Evolutionary conservation across 345 rosid genomes (phyloP).

Genomic region (Anastatica hierochuntica): DNA sequence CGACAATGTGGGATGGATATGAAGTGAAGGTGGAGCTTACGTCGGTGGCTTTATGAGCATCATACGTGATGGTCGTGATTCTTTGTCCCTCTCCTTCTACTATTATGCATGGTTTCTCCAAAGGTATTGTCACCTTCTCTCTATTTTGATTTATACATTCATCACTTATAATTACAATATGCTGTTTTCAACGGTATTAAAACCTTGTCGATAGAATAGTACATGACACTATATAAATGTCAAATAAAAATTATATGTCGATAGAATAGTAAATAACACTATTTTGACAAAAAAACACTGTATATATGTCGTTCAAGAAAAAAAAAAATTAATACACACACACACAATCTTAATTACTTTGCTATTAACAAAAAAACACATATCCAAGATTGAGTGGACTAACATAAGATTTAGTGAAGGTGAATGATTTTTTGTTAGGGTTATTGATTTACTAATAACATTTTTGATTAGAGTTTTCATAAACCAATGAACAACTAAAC

Average conservation of each 20-base stretch:
- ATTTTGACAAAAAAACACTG: too few species aligned
- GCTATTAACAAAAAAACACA: not conserved
- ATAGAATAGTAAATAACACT: too few species aligned
- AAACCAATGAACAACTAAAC: too few species aligned
- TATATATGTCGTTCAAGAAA: too few species aligned
- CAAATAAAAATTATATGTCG: too few species aligned
- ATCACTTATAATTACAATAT: too few species aligned
- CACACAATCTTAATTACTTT: not conserved
- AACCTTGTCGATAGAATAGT: too few species aligned
- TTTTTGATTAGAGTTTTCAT: too few species aligned
- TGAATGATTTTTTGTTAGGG: not conserved
- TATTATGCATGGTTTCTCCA: constrained; percentile 30
- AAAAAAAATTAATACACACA: too few species aligned
- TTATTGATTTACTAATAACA: not conserved
- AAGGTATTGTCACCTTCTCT: constrained; percentile 34
- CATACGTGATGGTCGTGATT: constrained; percentile 23
- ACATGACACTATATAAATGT: too few species aligned
- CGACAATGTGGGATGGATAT: constrained; percentile 17
- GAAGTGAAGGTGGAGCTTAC: constrained; percentile 41
- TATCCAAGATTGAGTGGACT: not conserved
- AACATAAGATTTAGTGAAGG: not conserved
- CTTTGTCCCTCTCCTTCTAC: constrained; percentile 30
- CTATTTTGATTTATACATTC: constrained; percentile 17
- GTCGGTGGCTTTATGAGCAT: constrained; percentile 26
- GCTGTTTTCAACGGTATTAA: too few species aligned